Evolutionary conservation across 768 basidiomycete species (phyloP), one percentile per base, ranked within the genome.

Genomic region (Tricholoma matsutake): DNA sequence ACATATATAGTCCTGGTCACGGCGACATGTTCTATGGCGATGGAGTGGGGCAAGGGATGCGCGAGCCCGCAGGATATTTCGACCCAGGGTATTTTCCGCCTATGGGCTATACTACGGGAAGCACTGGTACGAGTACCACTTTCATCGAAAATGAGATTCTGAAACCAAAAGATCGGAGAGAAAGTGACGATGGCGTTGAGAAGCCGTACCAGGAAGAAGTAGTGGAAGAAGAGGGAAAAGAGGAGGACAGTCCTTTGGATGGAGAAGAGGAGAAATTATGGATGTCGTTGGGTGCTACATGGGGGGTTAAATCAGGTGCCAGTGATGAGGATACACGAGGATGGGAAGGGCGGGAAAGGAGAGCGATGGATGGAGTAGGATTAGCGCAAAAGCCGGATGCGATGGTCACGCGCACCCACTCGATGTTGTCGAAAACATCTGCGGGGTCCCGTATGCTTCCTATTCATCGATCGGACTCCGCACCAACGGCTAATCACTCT

Each of bases 31-130:
- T 57, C 14, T 57, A 47, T 32, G 41, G 41, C 18, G 56, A 29
- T 2, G 56, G 56, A 31, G 13, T 25, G 0, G 56, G 56, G 7
- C 39, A 45, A 47, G 65, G 62, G 18, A 67, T 65, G 52, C 54
- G 64, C 43, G 77, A 79, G 65, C 78, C 76, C 6, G 73, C 75
- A 57, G 79, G 79, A 45, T 80, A 80, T 61, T 80, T 81, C 60
- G 79, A 80, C 63, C 72, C 71, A 16, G 76, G 73, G 58, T 81
- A 80, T 68, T 75, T 79, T 58, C 76, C 76, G 47, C 68, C 70
- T 3, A 28, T 68, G 57, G 51, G 56, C 13, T 51, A 35, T 29
- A 57, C 35, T 16, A 57, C 31, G 28, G 32, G 22, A 49, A 59
- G 52, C 54, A 53, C 52, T 34, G 64, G 56, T 4, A 51, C 58